Conservation (phyloP, 1,284 basidiomycete species). For the Cryptococcus sp. region DNA sequence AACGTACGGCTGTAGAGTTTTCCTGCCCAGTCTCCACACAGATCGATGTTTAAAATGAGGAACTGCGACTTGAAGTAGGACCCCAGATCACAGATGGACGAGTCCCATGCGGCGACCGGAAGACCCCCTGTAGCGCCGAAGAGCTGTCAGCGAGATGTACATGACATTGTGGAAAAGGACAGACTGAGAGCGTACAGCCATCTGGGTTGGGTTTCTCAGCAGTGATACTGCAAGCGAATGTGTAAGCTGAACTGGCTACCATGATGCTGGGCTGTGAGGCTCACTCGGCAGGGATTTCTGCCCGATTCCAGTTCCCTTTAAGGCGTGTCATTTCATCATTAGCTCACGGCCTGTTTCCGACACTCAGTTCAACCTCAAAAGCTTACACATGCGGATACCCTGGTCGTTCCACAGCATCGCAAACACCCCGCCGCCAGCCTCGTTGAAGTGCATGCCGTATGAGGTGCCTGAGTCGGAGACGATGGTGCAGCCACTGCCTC, state of each 20-base stretch:
- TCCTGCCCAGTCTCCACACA: conserved; percentile 61
- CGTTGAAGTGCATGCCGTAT: conserved; percentile 71
- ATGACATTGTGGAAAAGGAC: not conserved
- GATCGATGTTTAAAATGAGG: conserved; percentile 64
- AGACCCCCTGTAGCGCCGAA: conserved; percentile 51
- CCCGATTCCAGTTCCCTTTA: conserved; percentile 63
- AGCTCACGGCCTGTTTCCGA: not conserved
- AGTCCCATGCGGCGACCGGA: conserved; percentile 65
- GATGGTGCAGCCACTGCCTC: conserved; percentile 68
- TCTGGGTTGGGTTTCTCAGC: conserved; percentile 59
- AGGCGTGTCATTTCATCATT: not conserved
- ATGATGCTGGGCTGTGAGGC: conserved; percentile 3
- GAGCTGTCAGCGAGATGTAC: not conserved
- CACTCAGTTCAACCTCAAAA: not conserved
- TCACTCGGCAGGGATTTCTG: conserved; percentile 62
- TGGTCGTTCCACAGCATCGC: conserved; percentile 65
- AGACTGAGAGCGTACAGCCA: conserved; percentile 51
- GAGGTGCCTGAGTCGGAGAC: conserved; percentile 55
- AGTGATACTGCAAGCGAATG: conserved; percentile 51
- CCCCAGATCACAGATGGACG: conserved; percentile 61
- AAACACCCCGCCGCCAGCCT: conserved; percentile 65
- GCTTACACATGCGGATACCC: conserved; percentile 67
- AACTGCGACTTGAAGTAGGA: conserved; percentile 67
- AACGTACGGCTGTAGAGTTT: conserved; percentile 53
- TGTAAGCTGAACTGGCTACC: not conserved